Evolutionary conservation across 2,329 filamentous ascomycete species (phyloP), one percentile per base, ranked within the genome.

Genomic region (Aspergillus glaucus): DNA sequence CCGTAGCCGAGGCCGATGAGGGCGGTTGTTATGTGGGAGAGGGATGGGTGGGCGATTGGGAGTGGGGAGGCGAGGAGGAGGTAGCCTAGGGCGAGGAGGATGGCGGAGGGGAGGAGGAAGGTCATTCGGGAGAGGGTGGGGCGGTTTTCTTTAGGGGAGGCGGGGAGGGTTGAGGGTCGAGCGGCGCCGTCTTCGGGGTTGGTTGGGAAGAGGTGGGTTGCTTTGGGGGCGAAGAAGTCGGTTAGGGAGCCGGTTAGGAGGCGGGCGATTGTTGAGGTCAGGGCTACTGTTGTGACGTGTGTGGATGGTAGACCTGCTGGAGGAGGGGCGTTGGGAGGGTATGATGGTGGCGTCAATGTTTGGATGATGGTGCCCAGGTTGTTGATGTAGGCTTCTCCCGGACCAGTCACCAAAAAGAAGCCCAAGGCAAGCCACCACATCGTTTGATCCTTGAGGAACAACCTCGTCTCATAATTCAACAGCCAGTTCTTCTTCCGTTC

Each of bases 331-430:
- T 73, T 66, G 15, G 77, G 63, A 6, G 72, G 66, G 15, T 81
- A 83, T 12, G 79, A 79, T n/a, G 73, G 73, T 4, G 80, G 79
- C 41, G 87, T 88, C 3, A 96, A 76, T 0, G 92, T 95, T 57
- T 87, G 86, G 58, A 97, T 91, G 52, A 98, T 85, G 21, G 91
- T 96, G 32, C 93, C 93, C 8, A 98, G 72, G 61, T 97, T 98
- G 72, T 97, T 98, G 71, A 97, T 90, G 67, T 96, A 98, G 9
- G 92, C 88, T 70, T 98, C 93, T n/a, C 91, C 92, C 0, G 93
- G 92, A 0, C 93, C 93, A 47, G 91, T 88, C 59, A 95, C 88
- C 54, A 97, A 79, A 68, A 97, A 88, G 71, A 98, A 97, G 17
- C 90, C 91, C 1, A 85, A 74, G 0, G 92, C 89, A 57, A 98